Evolutionary conservation across 1,284 basidiomycete genomes (phyloP).

Genomic region (Somion occarium): DNA sequence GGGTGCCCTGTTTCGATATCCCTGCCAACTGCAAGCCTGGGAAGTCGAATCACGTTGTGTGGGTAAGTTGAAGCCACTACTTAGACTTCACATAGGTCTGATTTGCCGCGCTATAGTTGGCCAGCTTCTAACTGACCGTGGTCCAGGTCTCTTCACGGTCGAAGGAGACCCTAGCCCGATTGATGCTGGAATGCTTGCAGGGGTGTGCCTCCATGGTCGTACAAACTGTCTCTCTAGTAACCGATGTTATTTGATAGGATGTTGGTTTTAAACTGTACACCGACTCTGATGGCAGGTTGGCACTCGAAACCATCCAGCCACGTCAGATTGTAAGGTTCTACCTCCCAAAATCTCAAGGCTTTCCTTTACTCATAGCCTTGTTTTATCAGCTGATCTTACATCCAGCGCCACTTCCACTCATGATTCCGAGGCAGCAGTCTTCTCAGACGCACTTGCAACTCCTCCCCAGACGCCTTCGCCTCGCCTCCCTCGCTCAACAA

Average conservation of each 20-base stretch:
- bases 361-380: too few species aligned
- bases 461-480: neutral
- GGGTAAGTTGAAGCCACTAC: neutral
- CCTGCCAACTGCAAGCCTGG: neutral
- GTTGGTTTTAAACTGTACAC: neutral
- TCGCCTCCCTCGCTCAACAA: neutral
- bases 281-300: neutral
- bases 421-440: neutral
- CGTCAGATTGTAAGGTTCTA: too few species aligned
- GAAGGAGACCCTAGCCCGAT: too few species aligned
- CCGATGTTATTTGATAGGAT: conserved; percentile 2
- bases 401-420: too few species aligned
- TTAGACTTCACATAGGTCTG: neutral
- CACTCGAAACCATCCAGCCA: neutral
- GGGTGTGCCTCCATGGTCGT: neutral
- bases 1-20: neutral
- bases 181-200: too few species aligned
- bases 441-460: neutral
- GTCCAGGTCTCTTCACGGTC: too few species aligned
- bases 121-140: too few species aligned
- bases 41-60: neutral
- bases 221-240: neutral
- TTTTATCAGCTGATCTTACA: too few species aligned
- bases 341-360: too few species aligned
- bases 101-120: neutral